Evolutionary conservation across 352 stramenopile species (phyloP), one percentile per base, ranked within the genome.

Genomic region (Aphanomyces stellatus): DNA sequence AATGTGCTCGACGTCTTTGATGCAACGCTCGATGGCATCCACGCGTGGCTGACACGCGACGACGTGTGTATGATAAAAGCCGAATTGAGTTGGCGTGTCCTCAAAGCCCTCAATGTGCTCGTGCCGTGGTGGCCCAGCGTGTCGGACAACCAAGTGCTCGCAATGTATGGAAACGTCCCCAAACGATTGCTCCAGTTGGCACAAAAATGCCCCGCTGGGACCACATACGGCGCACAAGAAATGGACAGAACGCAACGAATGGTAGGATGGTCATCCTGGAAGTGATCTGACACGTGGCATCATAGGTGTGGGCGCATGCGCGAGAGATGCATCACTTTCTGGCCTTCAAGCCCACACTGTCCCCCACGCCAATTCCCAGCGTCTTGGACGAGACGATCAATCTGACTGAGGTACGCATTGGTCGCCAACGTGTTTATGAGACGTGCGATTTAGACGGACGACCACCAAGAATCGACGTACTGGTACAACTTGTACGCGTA

Each of bases 401-500:
- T 11, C 10, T 67, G 3, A 13, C 22, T n/a, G 41, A 67, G 31
- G 60, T 67, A 35, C 11, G 4, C 51, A 22, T 5, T 8, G n/a
- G n/a, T n/a, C n/a, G n/a, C n/a, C n/a, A n/a, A n/a, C n/a, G n/a
- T n/a, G n/a, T n/a, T n/a, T n/a, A n/a, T n/a, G n/a, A n/a, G n/a
- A n/a, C n/a, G n/a, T n/a, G n/a, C n/a, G n/a, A n/a, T n/a, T n/a
- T 51, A 68, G 65, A 34, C 34, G 15, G 51, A 69, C 34, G 62
- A 34, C 33, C 19, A 69, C 19, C 25, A 69, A 30, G 56, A 62
- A 27, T 25, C 53, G 11, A 51, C 55, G 34, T 87, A 82, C 53
- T 81, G 83, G 22, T 92, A 82, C 70, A 88, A 87, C 48, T 48
- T 90, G 42, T 90, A 88, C 43, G 79, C 84, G 28, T 87, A 88